phyloP scores from a whole-genome alignment of 2,329 filamentous ascomycete species.

The Aspergillus novoparasiticus region DNA sequence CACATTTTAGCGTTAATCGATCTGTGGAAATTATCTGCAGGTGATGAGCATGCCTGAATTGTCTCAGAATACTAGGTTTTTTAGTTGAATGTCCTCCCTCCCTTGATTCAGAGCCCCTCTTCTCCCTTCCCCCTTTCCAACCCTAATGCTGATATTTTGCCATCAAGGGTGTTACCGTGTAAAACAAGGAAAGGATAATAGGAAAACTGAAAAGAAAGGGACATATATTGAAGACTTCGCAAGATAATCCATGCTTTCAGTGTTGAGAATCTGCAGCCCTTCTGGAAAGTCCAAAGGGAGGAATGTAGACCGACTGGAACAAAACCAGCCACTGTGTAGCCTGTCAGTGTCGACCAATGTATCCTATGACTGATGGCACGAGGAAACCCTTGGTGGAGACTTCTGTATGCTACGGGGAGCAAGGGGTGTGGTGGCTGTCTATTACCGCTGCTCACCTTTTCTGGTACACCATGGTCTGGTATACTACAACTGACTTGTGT shows the following conservation, averaged over 20 bases:
- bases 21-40: neutral
- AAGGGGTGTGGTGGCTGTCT: neutral
- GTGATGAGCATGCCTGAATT: conserved; percentile 5
- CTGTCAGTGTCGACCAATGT: neutral
- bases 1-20: neutral
- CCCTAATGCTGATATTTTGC: neutral
- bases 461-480: neutral
- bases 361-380: neutral
- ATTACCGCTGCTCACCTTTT: neutral
- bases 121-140: conserved; percentile 12
- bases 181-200: neutral
- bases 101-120: conserved; percentile 17
- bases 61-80: neutral
- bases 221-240: neutral
- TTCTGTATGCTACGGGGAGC: neutral
- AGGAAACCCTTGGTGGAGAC: neutral
- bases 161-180: neutral
- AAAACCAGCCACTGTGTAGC: neutral
- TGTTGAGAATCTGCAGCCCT: neutral
- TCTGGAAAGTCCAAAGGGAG: neutral
- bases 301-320: neutral
- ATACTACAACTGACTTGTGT: neutral
- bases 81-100: conserved; percentile 11
- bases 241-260: neutral
- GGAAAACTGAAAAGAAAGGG: neutral